Evolutionary conservation across 768 basidiomycete genomes (phyloP).

Genomic region (Chalciporus piperatus): DNA sequence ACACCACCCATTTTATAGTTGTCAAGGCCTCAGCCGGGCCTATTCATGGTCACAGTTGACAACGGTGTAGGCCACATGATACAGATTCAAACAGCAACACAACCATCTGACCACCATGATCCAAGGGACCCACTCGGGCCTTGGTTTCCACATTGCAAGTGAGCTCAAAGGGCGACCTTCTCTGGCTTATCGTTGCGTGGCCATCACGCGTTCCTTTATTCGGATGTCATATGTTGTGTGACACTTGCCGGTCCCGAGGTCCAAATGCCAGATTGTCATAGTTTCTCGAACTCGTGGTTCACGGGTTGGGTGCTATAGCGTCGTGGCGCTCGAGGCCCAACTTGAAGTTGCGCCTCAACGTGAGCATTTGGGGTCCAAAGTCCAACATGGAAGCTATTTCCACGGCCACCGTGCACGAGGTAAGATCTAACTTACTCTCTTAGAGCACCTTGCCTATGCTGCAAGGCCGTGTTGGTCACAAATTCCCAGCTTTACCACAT

Average conservation of each 20-base stretch:
- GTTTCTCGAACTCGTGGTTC: not conserved
- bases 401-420: slow-evolving; percentile 4
- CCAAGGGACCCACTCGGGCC: too few relatives aligned
- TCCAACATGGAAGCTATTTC: not conserved
- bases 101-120: too few relatives aligned
- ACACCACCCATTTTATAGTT: too few relatives aligned
- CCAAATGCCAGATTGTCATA: slow-evolving; percentile 6
- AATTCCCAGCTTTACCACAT: too few relatives aligned
- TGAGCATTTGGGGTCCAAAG: slow-evolving; percentile 9
- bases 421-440: not conserved
- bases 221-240: slow-evolving; percentile 1
- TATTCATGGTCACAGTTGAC: too few relatives aligned
- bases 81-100: too few relatives aligned
- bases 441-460: slow-evolving; percentile 13
- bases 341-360: not conserved
- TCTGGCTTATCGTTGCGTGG: slow-evolving; percentile 6
- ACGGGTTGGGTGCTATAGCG: slow-evolving; percentile 1
- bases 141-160: too few relatives aligned
- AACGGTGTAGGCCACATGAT: too few relatives aligned
- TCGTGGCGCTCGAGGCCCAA: not conserved
- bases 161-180: not conserved
- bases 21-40: too few relatives aligned
- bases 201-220: too few relatives aligned
- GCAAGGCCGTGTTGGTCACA: slow-evolving; percentile 19
- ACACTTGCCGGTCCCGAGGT: slow-evolving; percentile 24